phyloP scores from a whole-genome alignment of 2,329 filamentous ascomycete genomes.

The Neocucurbitaria cava region DNA sequence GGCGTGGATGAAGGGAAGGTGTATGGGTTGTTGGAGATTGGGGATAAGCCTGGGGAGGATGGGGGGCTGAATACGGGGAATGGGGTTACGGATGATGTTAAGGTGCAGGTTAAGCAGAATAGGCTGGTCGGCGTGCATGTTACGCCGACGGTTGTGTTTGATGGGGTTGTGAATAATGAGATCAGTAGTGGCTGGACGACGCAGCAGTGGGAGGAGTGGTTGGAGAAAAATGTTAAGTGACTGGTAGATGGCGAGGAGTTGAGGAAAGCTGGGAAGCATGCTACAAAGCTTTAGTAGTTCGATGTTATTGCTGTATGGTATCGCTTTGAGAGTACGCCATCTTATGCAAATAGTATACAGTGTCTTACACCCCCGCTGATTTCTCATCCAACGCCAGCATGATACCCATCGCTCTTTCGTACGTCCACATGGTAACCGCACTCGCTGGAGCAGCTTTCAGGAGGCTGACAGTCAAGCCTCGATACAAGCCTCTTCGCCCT shows the following conservation, averaged over 20 bases:
- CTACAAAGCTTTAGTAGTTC: no score
- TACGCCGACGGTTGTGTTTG: conserved; percentile 86
- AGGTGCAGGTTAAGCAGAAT: conserved; percentile 80
- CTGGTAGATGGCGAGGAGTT: conserved; percentile 14
- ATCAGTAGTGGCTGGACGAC: conserved; percentile 80
- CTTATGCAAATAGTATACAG: not conserved
- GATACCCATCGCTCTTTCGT: conserved; percentile 74
- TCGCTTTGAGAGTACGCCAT: not conserved
- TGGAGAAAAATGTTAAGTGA: conserved; percentile 70
- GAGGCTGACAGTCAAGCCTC: conserved; percentile 85
- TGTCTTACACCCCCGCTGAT: not conserved
- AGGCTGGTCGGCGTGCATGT: conserved; percentile 85
- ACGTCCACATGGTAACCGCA: conserved; percentile 94
- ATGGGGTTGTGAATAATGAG: conserved; percentile 80
- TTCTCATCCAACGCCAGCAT: conserved; percentile 53
- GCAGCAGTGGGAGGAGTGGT: conserved; percentile 86
- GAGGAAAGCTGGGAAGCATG: not conserved
- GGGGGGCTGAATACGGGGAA: conserved; percentile 81
- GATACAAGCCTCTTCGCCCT: conserved; percentile 81
- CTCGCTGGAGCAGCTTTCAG: conserved; percentile 94
- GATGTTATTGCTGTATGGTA: not conserved
- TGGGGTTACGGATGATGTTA: conserved; percentile 81
- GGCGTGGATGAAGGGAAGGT: conserved; percentile 76
- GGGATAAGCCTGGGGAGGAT: conserved; percentile 70
- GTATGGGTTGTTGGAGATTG: conserved; percentile 71